Percentiles rank a stretch among this genome's conserved stretches.
Evolutionary conservation across 495 filamentous ascomycete species (phyloP).

Genomic region (Neurospora sp.): DNA sequence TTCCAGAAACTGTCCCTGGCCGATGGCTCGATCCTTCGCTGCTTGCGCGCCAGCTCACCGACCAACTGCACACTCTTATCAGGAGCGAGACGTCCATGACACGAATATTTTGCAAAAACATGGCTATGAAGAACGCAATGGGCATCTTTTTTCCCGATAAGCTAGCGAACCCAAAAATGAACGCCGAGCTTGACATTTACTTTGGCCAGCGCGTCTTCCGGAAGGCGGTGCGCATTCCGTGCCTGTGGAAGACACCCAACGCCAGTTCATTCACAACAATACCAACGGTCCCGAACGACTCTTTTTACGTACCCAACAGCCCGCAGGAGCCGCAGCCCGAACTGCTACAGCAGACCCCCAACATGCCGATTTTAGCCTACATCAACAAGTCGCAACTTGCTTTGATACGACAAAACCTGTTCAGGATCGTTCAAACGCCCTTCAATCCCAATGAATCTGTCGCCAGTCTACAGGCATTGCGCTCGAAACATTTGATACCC

Average conservation of each 20-base stretch:
- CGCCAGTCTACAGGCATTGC: constrained; percentile 23
- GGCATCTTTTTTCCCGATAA: constrained; percentile 24
- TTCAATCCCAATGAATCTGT: constrained; percentile 25
- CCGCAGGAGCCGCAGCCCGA: constrained; percentile 3
- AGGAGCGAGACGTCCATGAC: constrained; percentile 1
- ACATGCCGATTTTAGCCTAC: constrained; percentile 32
- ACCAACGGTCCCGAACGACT: constrained; percentile 19
- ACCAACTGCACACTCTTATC: constrained; percentile 24
- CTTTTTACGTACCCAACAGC: constrained; percentile 5
- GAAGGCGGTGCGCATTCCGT: constrained; percentile 23
- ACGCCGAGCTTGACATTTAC: constrained; percentile 25
- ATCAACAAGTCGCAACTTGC: constrained; percentile 27
- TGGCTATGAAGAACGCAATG: constrained; percentile 26
- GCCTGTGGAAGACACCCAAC: constrained; percentile 25
- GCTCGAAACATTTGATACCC: constrained; percentile 29
- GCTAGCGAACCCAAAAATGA: constrained; percentile 14
- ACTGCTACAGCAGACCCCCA: constrained; percentile 5
- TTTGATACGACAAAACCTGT: constrained; percentile 23
- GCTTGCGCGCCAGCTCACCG: constrained; percentile 18
- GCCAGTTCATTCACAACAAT: constrained; percentile 27
- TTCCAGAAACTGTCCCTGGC: constrained; percentile 13
- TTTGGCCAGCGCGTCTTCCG: constrained; percentile 24
- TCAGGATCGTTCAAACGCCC: constrained; percentile 20
- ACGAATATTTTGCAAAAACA: constrained; percentile 12
- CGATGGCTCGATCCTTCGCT: constrained; percentile 16